phyloP scores from a whole-genome alignment of 768 basidiomycete species.

The Scleroderma bovista region DNA sequence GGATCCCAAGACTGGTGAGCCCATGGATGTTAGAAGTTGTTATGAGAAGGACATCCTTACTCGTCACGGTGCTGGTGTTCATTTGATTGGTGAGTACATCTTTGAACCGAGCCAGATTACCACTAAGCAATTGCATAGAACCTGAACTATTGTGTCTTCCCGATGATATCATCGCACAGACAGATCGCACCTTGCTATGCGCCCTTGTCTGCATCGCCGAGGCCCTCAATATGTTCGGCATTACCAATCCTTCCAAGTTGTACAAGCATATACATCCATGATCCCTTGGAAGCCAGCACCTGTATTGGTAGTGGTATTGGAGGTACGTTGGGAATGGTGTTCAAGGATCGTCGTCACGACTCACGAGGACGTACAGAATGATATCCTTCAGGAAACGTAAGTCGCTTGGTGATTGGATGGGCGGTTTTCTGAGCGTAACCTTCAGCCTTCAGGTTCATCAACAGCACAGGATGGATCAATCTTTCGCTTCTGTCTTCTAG shows the following conservation, averaged over 20 bases:
- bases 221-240: slow-evolving; percentile 95
- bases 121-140: slow-evolving; percentile 44
- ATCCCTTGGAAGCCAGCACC: slow-evolving; percentile 95
- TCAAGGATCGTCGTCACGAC: slow-evolving; percentile 97
- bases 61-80: slow-evolving; percentile 90
- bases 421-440: slow-evolving; percentile 4
- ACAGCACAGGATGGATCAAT: slow-evolving; percentile 98
- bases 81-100: slow-evolving; percentile 73
- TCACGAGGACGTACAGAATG: slow-evolving; percentile 97
- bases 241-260: slow-evolving; percentile 96
- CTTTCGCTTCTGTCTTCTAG: slow-evolving; percentile 90
- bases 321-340: slow-evolving; percentile 92
- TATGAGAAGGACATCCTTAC: slow-evolving; percentile 92
- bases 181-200: slow-evolving; percentile 91
- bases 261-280: slow-evolving; percentile 96
- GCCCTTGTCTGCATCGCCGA: slow-evolving; percentile 92
- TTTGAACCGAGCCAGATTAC: slow-evolving; percentile 3
- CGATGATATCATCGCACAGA: slow-evolving; percentile 90
- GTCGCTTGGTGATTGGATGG: slow-evolving; percentile 24
- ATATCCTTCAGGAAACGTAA: slow-evolving; percentile 96
- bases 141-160: slow-evolving; percentile 98
- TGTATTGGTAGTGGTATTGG: slow-evolving; percentile 97
- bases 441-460: slow-evolving; percentile 94
- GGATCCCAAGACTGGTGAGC: slow-evolving; percentile 86
- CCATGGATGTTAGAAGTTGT: slow-evolving; percentile 88